phyloP scores from a whole-genome alignment of 2,329 filamentous ascomycete species.

The Sclerotinia nivalis region DNA sequence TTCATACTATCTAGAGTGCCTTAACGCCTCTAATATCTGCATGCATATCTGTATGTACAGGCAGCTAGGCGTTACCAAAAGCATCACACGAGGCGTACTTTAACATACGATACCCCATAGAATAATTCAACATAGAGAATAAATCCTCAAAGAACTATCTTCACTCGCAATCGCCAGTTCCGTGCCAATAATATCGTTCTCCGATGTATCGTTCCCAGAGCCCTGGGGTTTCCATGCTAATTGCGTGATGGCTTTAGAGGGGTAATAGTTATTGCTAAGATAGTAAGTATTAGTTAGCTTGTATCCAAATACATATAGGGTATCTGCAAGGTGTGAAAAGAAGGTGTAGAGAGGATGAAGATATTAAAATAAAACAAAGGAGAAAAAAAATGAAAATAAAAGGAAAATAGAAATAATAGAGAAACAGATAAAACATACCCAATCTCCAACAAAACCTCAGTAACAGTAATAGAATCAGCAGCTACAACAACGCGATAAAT shows the following conservation, averaged over 20 bases:
- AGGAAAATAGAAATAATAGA: neutral
- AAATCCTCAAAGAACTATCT: conserved; percentile 61
- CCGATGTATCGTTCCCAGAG: conserved; percentile 24
- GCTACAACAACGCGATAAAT: conserved; percentile 29
- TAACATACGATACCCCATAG: conserved; percentile 27
- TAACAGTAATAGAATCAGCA: conserved; percentile 25
- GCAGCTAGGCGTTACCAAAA: conserved; percentile 21
- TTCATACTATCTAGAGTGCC: conserved; percentile 18
- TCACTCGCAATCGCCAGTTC: conserved; percentile 49
- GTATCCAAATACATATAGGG: rapidly evolving
- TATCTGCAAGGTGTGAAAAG: too few species aligned
- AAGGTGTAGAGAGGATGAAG: neutral
- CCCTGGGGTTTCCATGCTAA: conserved; percentile 65
- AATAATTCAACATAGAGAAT: conserved; percentile 45
- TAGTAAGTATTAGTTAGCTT: neutral
- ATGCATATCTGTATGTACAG: conserved; percentile 17
- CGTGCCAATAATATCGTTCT: conserved; percentile 23
- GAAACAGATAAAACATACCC: neutral
- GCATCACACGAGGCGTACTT: conserved; percentile 21
- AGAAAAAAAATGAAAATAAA: neutral
- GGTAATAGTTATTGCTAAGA: conserved; percentile 49
- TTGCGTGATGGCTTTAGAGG: conserved; percentile 47
- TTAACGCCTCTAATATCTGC: conserved; percentile 22
- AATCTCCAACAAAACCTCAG: conserved; percentile 26
- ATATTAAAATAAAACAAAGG: neutral